Conservation (phyloP, 768 basidiomycete species). For the Suillus variegatus region DNA sequence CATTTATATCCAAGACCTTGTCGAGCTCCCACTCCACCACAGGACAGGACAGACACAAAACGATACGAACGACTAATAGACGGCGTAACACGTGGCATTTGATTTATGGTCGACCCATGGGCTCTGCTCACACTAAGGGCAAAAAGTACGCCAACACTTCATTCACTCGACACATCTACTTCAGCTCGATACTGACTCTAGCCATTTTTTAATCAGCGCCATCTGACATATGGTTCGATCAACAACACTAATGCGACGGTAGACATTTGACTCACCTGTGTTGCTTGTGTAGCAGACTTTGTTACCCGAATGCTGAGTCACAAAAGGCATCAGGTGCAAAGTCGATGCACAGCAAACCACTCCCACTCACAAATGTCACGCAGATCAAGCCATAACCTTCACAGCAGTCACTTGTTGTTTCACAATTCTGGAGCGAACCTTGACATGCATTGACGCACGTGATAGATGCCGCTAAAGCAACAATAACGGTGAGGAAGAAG, state of each 20-base stretch:
- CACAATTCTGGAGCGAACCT: no score
- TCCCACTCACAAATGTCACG: no score
- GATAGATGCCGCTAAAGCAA: no score
- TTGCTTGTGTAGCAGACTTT: background rate
- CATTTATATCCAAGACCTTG: background rate
- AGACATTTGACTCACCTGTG: no score
- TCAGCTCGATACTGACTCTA: background rate
- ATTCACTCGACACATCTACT: background rate
- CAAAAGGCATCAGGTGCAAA: no score
- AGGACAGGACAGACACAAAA: background rate
- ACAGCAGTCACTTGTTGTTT: no score
- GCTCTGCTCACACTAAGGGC: background rate
- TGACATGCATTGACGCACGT: no score
- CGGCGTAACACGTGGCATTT: no score
- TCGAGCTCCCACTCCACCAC: background rate
- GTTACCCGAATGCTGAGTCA: background rate
- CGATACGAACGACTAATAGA: background rate
- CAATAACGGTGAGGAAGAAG: no score
- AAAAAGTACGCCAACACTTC: background rate
- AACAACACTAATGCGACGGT: no score
- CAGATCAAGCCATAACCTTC: no score
- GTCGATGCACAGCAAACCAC: no score
- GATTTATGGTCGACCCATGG: background rate
- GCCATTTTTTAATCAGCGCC: background rate
- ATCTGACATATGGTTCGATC: background rate